Percentiles rank a stretch among this genome's conserved stretches.
Conservation (phyloP, 1,139 yeast species). For the Meyerozyma sp. region DNA sequence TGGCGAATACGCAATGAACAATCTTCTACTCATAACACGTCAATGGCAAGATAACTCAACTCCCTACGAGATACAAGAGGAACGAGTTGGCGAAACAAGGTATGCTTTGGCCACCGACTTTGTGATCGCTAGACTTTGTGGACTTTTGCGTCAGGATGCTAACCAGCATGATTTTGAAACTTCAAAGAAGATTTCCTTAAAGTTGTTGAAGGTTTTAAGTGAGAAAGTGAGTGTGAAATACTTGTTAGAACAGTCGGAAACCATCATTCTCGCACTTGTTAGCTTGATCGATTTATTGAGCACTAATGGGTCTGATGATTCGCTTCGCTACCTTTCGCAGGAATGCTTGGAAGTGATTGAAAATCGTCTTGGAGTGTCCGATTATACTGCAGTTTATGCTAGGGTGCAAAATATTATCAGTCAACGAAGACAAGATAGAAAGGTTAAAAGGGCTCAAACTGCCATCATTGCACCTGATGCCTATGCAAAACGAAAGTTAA, state of each 20-base stretch:
- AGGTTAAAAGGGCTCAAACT: conserved; percentile 67
- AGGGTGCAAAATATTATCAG: conserved; percentile 57
- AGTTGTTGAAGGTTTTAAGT: conserved; percentile 50
- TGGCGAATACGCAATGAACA: conserved; percentile 63
- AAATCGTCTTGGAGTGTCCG: conserved; percentile 66
- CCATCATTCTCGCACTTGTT: conserved; percentile 57
- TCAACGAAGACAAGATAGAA: conserved; percentile 69
- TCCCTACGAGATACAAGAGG: conserved; percentile 23
- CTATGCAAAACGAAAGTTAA: conserved; percentile 71
- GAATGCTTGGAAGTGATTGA: conserved; percentile 72
- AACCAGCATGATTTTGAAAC: conserved; percentile 44
- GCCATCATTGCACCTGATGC: conserved; percentile 77
- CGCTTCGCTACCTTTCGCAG: conserved; percentile 52
- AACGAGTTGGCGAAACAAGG: conserved; percentile 11
- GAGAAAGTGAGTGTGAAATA: conserved; percentile 44
- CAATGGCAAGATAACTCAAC: conserved; percentile 31
- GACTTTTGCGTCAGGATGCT: conserved; percentile 60
- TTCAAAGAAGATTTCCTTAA: conserved; percentile 65
- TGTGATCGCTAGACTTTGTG: conserved; percentile 56
- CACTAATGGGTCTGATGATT: conserved; percentile 37
- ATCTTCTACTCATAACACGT: conserved; percentile 35
- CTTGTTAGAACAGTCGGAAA: conserved; percentile 35
- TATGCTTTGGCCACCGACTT: conserved; percentile 51
- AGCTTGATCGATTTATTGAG: conserved; percentile 44
- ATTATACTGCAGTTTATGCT: conserved; percentile 60